phyloP scores from a whole-genome alignment of 139 green algal species.

The Chlorella sp. region DNA sequence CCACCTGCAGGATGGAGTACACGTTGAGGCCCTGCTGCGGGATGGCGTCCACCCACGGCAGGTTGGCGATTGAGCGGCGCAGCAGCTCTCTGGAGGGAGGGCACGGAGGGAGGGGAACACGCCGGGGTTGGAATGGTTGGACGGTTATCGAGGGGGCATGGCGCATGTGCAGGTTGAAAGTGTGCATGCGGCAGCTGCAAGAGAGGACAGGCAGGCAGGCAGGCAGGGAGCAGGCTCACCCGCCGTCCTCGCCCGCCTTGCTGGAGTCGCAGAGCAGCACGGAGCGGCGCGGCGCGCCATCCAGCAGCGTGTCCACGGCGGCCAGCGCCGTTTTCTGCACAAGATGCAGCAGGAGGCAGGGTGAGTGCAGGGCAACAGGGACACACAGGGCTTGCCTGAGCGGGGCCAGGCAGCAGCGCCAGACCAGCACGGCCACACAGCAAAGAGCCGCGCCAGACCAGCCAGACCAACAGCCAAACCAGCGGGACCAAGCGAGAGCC shows the following conservation, averaged over 20 bases:
- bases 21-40: conserved; percentile 81
- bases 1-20: conserved; percentile 79
- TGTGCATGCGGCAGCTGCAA: no score
- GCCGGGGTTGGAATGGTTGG: no score
- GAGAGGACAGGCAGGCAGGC: no score
- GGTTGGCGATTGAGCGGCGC: conserved; percentile 60
- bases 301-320: conserved; percentile 55
- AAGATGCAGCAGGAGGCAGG: background rate
- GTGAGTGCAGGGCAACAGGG: no score
- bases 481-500: no score
- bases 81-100: conserved; percentile 47
- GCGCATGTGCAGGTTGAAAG: no score
- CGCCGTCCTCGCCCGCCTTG: conserved; percentile 15
- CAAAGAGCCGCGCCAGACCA: no score
- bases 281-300: conserved; percentile 52
- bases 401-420: no score
- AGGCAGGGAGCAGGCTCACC: background rate
- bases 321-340: conserved; percentile 47
- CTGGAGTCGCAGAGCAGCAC: conserved; percentile 64
- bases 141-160: no score
- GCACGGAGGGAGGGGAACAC: background rate
- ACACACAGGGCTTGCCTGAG: no score
- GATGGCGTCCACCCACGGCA: conserved; percentile 77
- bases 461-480: no score
- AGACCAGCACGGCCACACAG: no score